Percentiles rank a stretch among this genome's conserved stretches.
Evolutionary conservation across 208 protist genomes (phyloP).

Genomic region (Wallacemonas sp.): DNA sequence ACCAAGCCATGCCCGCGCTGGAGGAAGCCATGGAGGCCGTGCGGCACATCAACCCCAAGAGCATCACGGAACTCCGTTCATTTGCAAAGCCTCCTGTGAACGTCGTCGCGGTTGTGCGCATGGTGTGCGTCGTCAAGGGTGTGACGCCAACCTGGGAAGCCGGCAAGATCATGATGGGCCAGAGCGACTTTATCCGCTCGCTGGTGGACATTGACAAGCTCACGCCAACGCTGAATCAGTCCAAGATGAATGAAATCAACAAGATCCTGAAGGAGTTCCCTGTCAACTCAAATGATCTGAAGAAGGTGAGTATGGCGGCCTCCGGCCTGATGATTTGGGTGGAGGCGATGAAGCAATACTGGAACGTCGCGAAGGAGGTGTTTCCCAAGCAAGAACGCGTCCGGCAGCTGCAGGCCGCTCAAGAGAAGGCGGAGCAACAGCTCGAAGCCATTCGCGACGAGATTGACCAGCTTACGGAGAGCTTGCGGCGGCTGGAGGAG

Average conservation of each 20-base stretch:
- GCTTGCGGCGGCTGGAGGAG: constrained; percentile 87
- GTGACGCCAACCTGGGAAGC: constrained; percentile 88
- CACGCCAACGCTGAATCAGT: constrained; percentile 86
- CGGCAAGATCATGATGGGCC: constrained; percentile 92
- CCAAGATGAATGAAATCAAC: constrained; percentile 95
- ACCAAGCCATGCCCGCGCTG: constrained; percentile 96
- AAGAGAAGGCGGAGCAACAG: constrained; percentile 88
- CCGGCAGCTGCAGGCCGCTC: constrained; percentile 90
- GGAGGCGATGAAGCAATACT: constrained; percentile 97
- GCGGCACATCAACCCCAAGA: constrained; percentile 93
- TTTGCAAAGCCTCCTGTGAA: constrained; percentile 95
- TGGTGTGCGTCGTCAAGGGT: constrained; percentile 93
- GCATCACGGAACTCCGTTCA: constrained; percentile 97
- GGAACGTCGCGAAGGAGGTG: constrained; percentile 96
- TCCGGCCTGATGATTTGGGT: constrained; percentile 97
- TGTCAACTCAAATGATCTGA: constrained; percentile 90
- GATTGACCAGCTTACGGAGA: constrained; percentile 92
- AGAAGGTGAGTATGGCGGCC: constrained; percentile 91
- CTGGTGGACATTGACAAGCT: constrained; percentile 91
- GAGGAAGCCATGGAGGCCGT: constrained; percentile 96
- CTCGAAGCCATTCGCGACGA: constrained; percentile 85
- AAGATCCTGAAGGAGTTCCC: constrained; percentile 91
- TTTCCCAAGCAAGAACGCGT: constrained; percentile 96
- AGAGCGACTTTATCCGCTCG: constrained; percentile 89
- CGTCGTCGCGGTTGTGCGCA: constrained; percentile 95